Evolutionary conservation across 148 eudicot species (phyloP).

Genomic region (Rhododendron henanense): DNA sequence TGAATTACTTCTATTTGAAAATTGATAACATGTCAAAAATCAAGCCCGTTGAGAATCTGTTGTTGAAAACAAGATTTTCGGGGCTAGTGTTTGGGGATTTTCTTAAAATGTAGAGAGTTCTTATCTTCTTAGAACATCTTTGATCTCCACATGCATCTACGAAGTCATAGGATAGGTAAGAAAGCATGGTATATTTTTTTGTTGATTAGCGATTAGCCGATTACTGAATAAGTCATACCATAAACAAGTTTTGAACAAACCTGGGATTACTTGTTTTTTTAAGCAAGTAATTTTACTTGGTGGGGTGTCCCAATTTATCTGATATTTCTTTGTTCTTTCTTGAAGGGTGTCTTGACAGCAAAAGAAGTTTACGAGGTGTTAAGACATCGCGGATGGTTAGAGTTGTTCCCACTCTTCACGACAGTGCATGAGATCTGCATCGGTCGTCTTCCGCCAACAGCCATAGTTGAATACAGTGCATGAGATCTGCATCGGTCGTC

Average conservation of each 20-base stretch:
- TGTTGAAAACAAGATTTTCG: neutral
- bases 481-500: slow-evolving; percentile 75
- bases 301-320: neutral
- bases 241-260: neutral
- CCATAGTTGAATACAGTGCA: slow-evolving; percentile 75
- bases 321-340: slow-evolving; percentile 25
- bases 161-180: neutral
- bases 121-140: neutral
- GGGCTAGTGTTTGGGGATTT: neutral
- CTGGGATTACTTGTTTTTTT: neutral
- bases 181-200: neutral
- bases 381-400: slow-evolving; percentile 68
- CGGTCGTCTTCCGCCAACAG: slow-evolving; percentile 56
- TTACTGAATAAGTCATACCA: neutral
- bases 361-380: slow-evolving; percentile 84
- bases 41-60: neutral
- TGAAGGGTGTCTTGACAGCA: slow-evolving; percentile 89
- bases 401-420: slow-evolving; percentile 74
- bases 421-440: slow-evolving; percentile 89
- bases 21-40: neutral
- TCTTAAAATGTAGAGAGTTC: neutral
- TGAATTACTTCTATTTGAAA: neutral
- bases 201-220: neutral
- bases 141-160: neutral
- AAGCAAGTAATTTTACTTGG: neutral